Evolutionary conservation across 2,329 filamentous ascomycete genomes (phyloP).

Genomic region (Magnaporthiopsis rhizophila): DNA sequence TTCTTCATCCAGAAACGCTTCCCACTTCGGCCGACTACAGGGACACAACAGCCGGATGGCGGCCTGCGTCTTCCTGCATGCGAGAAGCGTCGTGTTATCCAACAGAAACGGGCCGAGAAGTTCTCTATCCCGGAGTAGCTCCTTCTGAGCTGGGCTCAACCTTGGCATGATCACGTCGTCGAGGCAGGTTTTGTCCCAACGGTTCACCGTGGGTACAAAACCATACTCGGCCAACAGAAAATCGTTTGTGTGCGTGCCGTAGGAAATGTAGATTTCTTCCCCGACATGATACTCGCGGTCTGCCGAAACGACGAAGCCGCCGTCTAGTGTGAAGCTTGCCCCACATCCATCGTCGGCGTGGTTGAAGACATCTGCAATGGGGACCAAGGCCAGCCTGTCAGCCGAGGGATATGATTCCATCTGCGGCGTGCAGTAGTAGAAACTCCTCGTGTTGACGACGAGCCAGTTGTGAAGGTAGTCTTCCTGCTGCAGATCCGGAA

Average conservation of each 20-base stretch:
- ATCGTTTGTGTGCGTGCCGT: constrained; percentile 65
- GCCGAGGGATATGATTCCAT: constrained; percentile 34
- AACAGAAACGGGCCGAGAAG: constrained; percentile 46
- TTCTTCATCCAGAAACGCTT: neutral
- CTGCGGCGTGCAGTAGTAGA: constrained; percentile 45
- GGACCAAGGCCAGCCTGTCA: constrained; percentile 62
- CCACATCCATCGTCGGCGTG: constrained; percentile 41
- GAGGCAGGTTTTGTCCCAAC: constrained; percentile 42
- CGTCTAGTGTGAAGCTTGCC: constrained; percentile 37
- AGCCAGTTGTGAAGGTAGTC: constrained; percentile 50
- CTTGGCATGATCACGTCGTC: constrained; percentile 37
- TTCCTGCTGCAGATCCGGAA: constrained; percentile 13
- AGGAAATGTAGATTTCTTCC: constrained; percentile 61
- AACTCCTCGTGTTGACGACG: constrained; percentile 54
- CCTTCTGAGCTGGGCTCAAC: constrained; percentile 25
- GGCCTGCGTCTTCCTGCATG: constrained; percentile 48
- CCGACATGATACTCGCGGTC: constrained; percentile 41
- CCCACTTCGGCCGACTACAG: neutral
- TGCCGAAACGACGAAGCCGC: constrained; percentile 44
- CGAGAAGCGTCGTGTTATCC: constrained; percentile 36
- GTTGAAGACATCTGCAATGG: constrained; percentile 67
- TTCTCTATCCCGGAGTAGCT: constrained; percentile 32
- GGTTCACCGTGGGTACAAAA: constrained; percentile 37
- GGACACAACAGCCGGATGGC: constrained; percentile 33
- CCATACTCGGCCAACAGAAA: constrained; percentile 63